Evolutionary conservation across 176 grass and related monocot species (phyloP).

Genomic region (Themeda triandra): DNA sequence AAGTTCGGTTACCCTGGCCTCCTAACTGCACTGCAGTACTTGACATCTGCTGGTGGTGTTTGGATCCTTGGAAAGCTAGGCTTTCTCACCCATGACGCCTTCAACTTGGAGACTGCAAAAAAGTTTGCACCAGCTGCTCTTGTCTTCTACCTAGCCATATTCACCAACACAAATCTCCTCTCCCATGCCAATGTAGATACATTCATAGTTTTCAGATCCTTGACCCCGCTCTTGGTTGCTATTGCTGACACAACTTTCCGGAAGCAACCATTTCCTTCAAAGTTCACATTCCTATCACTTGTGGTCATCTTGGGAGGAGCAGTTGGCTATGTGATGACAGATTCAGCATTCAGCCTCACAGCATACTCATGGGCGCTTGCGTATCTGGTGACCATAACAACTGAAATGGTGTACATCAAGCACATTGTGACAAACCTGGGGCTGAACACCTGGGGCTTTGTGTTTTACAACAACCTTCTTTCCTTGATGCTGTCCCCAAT

Average conservation of each 20-base stretch:
- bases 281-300: constrained; percentile 77
- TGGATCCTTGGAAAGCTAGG: constrained; percentile 76
- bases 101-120: constrained; percentile 74
- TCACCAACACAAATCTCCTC: constrained; percentile 90
- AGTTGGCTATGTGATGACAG: constrained; percentile 76
- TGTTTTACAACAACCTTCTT: constrained; percentile 77
- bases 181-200: constrained; percentile 82
- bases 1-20: constrained; percentile 79
- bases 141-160: constrained; percentile 91
- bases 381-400: constrained; percentile 77
- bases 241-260: constrained; percentile 76
- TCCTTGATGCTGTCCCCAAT: constrained; percentile 62
- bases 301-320: constrained; percentile 72
- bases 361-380: constrained; percentile 85
- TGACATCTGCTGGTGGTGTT: constrained; percentile 64
- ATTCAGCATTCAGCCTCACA: constrained; percentile 71
- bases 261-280: constrained; percentile 77
- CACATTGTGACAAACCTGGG: constrained; percentile 70
- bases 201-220: constrained; percentile 79
- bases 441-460: constrained; percentile 86
- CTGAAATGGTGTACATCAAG: constrained; percentile 95
- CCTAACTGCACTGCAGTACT: constrained; percentile 66
- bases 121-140: constrained; percentile 69
- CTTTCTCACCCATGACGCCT: constrained; percentile 61
- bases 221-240: constrained; percentile 80